Percentiles rank a stretch among this genome's conserved stretches.
phyloP scores from a whole-genome alignment of 2,329 filamentous ascomycete genomes.

The Pseudocercospora fuligena region DNA sequence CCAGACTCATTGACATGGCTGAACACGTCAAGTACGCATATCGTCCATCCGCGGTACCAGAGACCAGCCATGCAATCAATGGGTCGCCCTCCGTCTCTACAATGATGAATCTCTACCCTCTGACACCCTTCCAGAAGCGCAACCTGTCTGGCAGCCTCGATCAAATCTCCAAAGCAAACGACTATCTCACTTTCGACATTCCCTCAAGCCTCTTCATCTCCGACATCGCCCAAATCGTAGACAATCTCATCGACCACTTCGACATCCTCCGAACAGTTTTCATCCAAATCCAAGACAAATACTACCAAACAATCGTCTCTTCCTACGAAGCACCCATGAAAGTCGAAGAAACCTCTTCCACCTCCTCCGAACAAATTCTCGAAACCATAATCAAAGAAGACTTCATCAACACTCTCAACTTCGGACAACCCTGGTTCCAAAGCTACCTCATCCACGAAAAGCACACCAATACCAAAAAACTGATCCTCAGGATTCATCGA shows the following conservation, averaged over 20 bases:
- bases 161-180: not conserved
- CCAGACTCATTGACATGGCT: constrained; percentile 17
- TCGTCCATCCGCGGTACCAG: constrained; percentile 12
- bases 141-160: not conserved
- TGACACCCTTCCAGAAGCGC: constrained; percentile 13
- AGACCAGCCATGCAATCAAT: not conserved
- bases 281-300: constrained; percentile 9
- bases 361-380: not conserved
- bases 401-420: not conserved
- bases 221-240: not conserved
- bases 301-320: constrained; percentile 6
- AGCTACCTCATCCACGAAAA: constrained; percentile 14
- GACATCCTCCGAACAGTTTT: constrained; percentile 20
- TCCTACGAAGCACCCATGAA: constrained; percentile 14
- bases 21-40: constrained; percentile 19
- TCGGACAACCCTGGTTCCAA: constrained; percentile 5
- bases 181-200: constrained; percentile 20
- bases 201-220: constrained; percentile 7
- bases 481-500: constrained; percentile 13
- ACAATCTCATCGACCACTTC: constrained; percentile 19
- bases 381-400: constrained; percentile 12
- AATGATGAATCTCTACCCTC: constrained; percentile 9
- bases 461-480: not conserved
- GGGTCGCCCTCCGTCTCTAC: not conserved
- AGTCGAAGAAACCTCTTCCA: constrained; percentile 7